Evolutionary conservation across 768 basidiomycete genomes (phyloP), one percentile per base, ranked within the genome.

Genomic region (Termitomyces sp.): DNA sequence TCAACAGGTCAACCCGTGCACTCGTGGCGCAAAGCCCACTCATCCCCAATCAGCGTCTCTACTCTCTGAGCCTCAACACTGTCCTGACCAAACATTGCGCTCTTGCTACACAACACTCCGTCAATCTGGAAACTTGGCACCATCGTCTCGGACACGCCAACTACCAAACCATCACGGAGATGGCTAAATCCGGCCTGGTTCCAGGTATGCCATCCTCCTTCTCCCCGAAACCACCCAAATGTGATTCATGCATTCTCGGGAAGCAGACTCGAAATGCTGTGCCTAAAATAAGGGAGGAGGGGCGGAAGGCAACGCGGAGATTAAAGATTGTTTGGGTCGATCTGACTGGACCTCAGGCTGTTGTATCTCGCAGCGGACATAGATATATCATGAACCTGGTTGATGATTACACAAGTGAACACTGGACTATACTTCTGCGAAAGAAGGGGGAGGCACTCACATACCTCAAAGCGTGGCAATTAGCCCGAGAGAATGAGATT

Each of bases 111-210:
- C 47, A 44, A 0, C 35, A 32, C 13, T 3, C 43, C 0, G 44
- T 61, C 3, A 53, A 51, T 15, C 36, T 71, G 0, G 54, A 63
- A 11, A 66, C 63, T 3, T 71, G 67, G 70, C 69, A 71, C 48
- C 44, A 47, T 29, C 56, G 57, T 32, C 59, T 73, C 2, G 65
- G 68, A 0, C 68, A 71, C 43, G 44, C 64, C 25, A 70, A 63
- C 50, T 68, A 65, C 45, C 62, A 61, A 27, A 46, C 60, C 0
- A 18, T 71, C 6, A 33, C 46, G 2, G 62, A 64, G 7, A 63
- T 68, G 60, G 65, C 64, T 1, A 43, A 50, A 9, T 27, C 46
- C 10, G 50, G 60, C 12, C 48, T 53, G 11, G 42, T 53, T 1
- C 40, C 33, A 47, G 53, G 57, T 52, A 54, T 58, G 53, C 57